Base-by-base conservation (phyloP, 306 rosid genomes). In the Malus fusca region DNA sequence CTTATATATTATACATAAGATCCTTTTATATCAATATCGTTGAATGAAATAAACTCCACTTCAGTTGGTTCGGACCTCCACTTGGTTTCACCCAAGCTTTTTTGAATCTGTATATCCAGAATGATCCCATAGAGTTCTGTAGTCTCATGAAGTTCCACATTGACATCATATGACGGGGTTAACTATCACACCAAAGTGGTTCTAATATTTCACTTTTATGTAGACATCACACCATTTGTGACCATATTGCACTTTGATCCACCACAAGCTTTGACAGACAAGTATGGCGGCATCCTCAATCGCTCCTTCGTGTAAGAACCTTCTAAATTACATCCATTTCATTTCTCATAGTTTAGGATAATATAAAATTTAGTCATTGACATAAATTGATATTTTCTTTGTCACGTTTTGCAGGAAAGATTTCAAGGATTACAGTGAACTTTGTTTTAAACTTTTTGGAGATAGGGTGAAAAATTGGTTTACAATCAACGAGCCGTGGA, bases 391-490 rank as follows among this genome's bases (percentile, higher is more conserved):
- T 21, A 25, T 18, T 5, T 4, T 26, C 7, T 6, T 25, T 5
- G 11, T 19, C 53, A 25, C 22, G 23, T 22, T 2, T 14, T 13
- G 8, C 67, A 78, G 77, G 59, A 6, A 66, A 51, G 74, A 79
- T 55, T 79, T 72, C 52, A 67, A 30, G 26, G 82, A 72, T 42
- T 72, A 79, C 53, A 44, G 37, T 40, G 68, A 72, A 30, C 19
- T 79, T 18, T 72, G 78, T 4, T 73, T 79, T 53, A 66, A 66
- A 13, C 6, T 48, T 4, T 79, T 19, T 31, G 82, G 73, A 5
- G 69, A 79, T 37, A 72, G 73, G 3, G 77, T 79, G 0, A 72
- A 72, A 40, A 72, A 66, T 21, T 79, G 77, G 82, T 68, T 77
- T 11, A 68, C 75, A 58, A 68, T 77, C 44, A 77, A 77, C 0